phyloP scores from a whole-genome alignment of 192 early-diverging fungal genomes.

The Backusella macrospora region DNA sequence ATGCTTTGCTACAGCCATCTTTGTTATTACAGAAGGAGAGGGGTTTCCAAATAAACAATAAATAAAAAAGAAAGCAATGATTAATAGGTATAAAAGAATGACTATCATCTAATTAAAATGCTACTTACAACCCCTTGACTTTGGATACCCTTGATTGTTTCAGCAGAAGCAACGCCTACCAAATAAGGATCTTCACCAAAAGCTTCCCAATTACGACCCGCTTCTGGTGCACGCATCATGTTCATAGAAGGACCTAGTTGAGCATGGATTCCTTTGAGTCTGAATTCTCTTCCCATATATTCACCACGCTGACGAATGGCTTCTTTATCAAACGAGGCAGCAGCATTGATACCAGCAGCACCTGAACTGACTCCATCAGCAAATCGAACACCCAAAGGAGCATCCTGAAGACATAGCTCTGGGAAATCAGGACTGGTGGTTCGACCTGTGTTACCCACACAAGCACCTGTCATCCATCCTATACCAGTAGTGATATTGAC shows the following conservation, averaged over 20 bases:
- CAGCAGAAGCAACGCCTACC: slow-evolving; percentile 28
- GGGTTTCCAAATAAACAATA: not conserved
- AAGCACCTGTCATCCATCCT: slow-evolving; percentile 42
- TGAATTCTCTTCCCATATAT: slow-evolving; percentile 59
- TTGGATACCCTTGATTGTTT: slow-evolving; percentile 35
- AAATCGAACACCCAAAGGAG: slow-evolving; percentile 51
- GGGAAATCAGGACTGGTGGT: slow-evolving; percentile 41
- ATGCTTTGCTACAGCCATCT: slow-evolving; percentile 41
- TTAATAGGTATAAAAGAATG: not conserved
- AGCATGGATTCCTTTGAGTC: slow-evolving; percentile 59
- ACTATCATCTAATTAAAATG: not conserved
- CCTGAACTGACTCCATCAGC: slow-evolving; percentile 46
- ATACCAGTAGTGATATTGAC: slow-evolving; percentile 50
- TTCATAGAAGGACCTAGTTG: slow-evolving; percentile 52
- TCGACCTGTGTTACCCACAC: slow-evolving; percentile 52
- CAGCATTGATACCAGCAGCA: slow-evolving; percentile 57
- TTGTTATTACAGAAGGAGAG: not conserved
- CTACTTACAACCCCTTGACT: slow-evolving; percentile 31
- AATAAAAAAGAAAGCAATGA: not conserved
- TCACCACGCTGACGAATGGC: slow-evolving; percentile 53
- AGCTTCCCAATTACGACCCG: slow-evolving; percentile 38
- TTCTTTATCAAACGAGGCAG: slow-evolving; percentile 60
- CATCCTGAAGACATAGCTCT: slow-evolving; percentile 61
- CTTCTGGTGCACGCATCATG: slow-evolving; percentile 31
- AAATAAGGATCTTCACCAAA: slow-evolving; percentile 42